Base-by-base conservation (phyloP, 73 alveolate genomes). In the Durusdinium trenchii region DNA sequence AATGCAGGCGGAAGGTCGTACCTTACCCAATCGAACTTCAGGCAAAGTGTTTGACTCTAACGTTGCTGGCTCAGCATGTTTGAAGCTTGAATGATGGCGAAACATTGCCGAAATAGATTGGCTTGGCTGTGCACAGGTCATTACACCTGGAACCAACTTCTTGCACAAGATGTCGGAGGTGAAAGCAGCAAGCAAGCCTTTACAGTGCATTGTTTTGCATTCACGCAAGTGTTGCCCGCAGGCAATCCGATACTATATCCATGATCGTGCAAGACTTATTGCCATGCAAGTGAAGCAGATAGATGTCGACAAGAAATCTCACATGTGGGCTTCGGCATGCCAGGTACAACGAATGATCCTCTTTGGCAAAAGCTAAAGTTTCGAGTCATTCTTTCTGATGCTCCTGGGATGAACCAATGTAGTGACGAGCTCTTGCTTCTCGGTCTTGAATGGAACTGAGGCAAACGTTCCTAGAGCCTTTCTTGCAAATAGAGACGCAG, bases 61-160 rank as follows among this genome's bases (percentile, higher is more conserved):
- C 36, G 98, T 32, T 12, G 18, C 73, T 42, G 52, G 69, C 96
- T 67, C 54, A 75, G 95, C 89, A 45, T 5, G 28, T 20, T n/a
- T n/a, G n/a, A n/a, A n/a, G n/a, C n/a, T n/a, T n/a, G n/a, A n/a
- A n/a, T n/a, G n/a, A n/a, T 40, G 0, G 4, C 1, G 7, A 1
- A 60, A 60, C 73, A 43, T 40, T 28, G 61, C 18, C 46, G 62
- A 45, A 23, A 5, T 38, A 43, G 73, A 32, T 43, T 3, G 40
- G 38, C 1, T 35, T 16, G 76, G 78, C 12, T 51, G 52, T 23
- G 1, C 20, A 1, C 2, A 94, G 92, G 89, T 79, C 64, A 94
- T 94, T 86, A 94, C 99, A 6, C 99, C 99, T 16, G 99, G 99
- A n/a, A 94, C 99, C 45, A 79, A 94, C 78, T 94, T 94, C 87